Conservation (phyloP, 805 yeast genomes). For the Candida cerambycidarum region DNA sequence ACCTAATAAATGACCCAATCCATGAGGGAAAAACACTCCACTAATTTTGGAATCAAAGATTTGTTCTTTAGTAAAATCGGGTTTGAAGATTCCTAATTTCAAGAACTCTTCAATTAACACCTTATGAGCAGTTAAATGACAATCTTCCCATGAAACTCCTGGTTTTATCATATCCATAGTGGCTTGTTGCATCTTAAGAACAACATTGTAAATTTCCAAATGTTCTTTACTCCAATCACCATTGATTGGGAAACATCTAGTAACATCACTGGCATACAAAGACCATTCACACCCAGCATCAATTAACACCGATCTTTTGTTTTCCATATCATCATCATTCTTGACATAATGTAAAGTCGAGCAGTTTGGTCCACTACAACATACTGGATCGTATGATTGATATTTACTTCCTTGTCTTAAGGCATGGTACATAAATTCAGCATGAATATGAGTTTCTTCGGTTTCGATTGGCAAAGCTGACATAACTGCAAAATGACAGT, state of each 20-base stretch:
- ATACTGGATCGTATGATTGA: conserved; percentile 91
- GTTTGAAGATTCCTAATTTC: conserved; percentile 71
- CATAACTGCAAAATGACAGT: conserved; percentile 89
- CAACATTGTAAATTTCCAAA: conserved; percentile 75
- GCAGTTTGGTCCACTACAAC: conserved; percentile 90
- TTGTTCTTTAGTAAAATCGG: conserved; percentile 56
- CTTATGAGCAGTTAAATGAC: conserved; percentile 78
- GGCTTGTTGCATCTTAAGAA: conserved; percentile 74
- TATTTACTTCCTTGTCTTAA: conserved; percentile 89
- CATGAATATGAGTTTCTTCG: conserved; percentile 90
- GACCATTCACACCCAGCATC: conserved; percentile 99
- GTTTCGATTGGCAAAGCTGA: conserved; percentile 84
- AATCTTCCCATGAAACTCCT: conserved; percentile 81
- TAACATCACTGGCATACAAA: conserved; percentile 89
- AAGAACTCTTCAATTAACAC: conserved; percentile 71
- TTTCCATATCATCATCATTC: conserved; percentile 68
- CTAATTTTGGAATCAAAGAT: conserved; percentile 70
- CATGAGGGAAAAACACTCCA: conserved; percentile 89
- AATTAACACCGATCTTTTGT: conserved; percentile 67
- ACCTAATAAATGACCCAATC: conserved; percentile 90
- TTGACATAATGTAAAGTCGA: conserved; percentile 88
- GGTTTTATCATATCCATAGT: conserved; percentile 76
- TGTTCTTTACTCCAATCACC: conserved; percentile 93
- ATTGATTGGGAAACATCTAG: conserved; percentile 88
- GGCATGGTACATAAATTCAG: conserved; percentile 92